A percentile compares a stretch with the other conserved stretches of the same genome.
These are phyloP conservation scores for Fagopyrum homotropicum DNA, from an alignment of 148 eudicot species.

Conservation along the genomic window DNA sequence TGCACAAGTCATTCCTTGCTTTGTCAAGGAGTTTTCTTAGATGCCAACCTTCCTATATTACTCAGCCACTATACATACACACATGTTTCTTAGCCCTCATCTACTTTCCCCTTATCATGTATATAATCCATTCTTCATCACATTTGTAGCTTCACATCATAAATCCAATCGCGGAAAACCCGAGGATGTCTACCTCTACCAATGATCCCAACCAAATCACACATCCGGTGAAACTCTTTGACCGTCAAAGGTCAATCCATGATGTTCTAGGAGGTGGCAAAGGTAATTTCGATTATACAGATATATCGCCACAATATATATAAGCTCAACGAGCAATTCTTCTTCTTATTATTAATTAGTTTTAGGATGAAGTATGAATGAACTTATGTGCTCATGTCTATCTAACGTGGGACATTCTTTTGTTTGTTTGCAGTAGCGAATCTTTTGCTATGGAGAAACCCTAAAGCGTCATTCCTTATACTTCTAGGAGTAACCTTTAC, in stretches of 20 bases:
- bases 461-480: conserved; percentile 16
- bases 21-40: background rate
- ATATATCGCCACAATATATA: too few species aligned
- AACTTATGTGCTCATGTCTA: background rate
- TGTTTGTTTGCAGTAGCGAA: conserved; percentile 19
- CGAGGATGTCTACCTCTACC: background rate
- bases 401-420: background rate
- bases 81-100: conserved; percentile 3
- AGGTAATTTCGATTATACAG: conserved; percentile 11
- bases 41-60: background rate
- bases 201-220: conserved; percentile 1
- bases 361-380: too few species aligned
- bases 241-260: conserved; percentile 21
- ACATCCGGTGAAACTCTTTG: conserved; percentile 8
- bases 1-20: conserved; percentile 11
- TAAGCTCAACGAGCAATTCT: too few species aligned
- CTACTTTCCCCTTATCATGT: background rate
- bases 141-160: background rate
- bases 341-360: too few species aligned
- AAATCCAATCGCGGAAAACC: background rate
- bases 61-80: background rate
- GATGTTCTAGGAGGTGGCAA: conserved; percentile 25
- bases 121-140: background rate
- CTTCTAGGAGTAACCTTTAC: conserved; percentile 19
- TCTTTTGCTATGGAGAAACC: conserved; percentile 25